Conservation (phyloP, 371 early-diverging fungal species). For the Nematocida ironsii region DNA sequence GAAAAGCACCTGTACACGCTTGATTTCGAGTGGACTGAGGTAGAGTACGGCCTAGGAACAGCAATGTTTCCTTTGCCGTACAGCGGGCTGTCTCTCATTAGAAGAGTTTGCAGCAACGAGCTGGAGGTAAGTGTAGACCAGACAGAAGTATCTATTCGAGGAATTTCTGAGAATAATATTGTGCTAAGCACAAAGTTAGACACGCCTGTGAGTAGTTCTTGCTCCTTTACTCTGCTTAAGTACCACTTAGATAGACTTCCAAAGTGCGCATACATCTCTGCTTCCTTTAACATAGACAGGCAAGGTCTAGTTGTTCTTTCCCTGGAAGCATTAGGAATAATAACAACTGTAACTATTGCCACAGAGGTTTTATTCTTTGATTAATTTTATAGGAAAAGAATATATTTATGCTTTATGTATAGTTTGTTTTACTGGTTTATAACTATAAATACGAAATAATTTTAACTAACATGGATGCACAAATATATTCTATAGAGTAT, state of each 20-base stretch:
- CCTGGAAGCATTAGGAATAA: constrained; percentile 35
- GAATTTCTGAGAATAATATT: not conserved
- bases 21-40: not conserved
- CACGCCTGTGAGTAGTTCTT: not conserved
- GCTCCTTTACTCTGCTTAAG: constrained; percentile 42
- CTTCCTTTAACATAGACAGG: constrained; percentile 10
- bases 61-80: not conserved
- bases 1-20: constrained; percentile 39
- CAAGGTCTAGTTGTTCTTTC: constrained; percentile 12
- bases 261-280: not conserved
- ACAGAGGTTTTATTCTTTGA: constrained; percentile 22
- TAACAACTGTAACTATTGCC: constrained; percentile 40
- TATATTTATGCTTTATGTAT: too few species aligned
- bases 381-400: not conserved
- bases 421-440: too few species aligned
- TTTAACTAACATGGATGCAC: constrained; percentile 25
- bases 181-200: not conserved
- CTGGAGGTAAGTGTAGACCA: constrained; percentile 8
- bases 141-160: not conserved
- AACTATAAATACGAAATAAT: constrained; percentile 1
- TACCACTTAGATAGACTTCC: constrained; percentile 52
- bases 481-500: constrained; percentile 48
- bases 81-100: constrained; percentile 5
- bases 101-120: not conserved
- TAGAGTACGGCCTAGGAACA: not conserved